These are phyloP conservation scores for Blakeslea trispora DNA, from an alignment of 371 early-diverging fungal genomes.

Conservation along the genomic window DNA sequence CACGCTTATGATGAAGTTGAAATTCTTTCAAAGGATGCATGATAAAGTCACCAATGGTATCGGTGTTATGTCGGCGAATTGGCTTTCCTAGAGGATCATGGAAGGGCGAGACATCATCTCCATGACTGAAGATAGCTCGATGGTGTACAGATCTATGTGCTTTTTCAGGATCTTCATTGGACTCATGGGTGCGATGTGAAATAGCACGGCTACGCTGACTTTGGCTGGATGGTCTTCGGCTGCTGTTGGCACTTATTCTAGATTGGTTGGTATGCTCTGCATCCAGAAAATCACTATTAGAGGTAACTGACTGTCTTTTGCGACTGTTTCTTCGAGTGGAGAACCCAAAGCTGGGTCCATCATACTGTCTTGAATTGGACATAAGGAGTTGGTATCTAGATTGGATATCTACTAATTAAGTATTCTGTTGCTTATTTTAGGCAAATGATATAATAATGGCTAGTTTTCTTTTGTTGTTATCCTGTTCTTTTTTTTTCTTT, in stretches of 20 bases:
- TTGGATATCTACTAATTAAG: slow-evolving; percentile 4
- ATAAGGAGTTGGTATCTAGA: slow-evolving; percentile 3
- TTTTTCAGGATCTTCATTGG: neutral
- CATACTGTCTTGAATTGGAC: slow-evolving; percentile 10
- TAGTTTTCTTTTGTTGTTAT: neutral
- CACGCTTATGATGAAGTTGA: slow-evolving; percentile 38
- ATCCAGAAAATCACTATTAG: slow-evolving; percentile 1
- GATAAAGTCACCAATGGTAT: slow-evolving; percentile 49
- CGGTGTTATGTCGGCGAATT: slow-evolving; percentile 37
- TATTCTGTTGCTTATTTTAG: slow-evolving; percentile 2
- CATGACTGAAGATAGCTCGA: neutral
- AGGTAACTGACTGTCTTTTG: slow-evolving; percentile 1
- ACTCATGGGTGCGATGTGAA: neutral
- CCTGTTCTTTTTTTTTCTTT: too few species aligned
- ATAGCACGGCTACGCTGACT: neutral
- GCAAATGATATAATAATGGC: slow-evolving; percentile 1
- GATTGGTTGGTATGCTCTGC: neutral
- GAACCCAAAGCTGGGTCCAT: slow-evolving; percentile 9
- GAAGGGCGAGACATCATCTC: slow-evolving; percentile 13
- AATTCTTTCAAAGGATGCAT: slow-evolving; percentile 41
- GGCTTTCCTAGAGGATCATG: slow-evolving; percentile 43
- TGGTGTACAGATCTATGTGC: neutral
- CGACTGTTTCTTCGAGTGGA: neutral
- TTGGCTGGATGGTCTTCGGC: neutral
- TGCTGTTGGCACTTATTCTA: slow-evolving; percentile 1